A percentile compares a stretch with the other conserved stretches of the same genome.
Evolutionary conservation across 2,329 filamentous ascomycete species (phyloP).

Genomic region (Aaosphaeria arxii): DNA sequence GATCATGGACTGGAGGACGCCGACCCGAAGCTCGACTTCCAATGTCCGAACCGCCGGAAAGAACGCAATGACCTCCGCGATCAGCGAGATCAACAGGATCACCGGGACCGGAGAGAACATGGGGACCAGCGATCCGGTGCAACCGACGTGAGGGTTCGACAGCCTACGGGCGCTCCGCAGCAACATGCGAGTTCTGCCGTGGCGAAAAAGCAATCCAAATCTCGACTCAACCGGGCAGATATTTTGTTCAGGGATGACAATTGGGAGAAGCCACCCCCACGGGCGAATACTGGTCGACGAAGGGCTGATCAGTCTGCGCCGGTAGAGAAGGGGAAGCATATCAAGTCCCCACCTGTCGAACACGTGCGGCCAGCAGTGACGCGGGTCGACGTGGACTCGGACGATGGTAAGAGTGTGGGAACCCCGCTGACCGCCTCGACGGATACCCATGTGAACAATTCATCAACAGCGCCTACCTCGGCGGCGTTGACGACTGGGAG

Average conservation of each 20-base stretch:
- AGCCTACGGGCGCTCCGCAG: slow-evolving; percentile 26
- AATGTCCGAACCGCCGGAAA: slow-evolving; percentile 18
- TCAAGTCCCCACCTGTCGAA: slow-evolving; percentile 16
- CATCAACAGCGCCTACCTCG: slow-evolving; percentile 43
- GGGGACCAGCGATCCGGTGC: slow-evolving; percentile 11
- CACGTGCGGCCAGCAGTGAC: slow-evolving; percentile 13
- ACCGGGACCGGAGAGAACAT: neutral
- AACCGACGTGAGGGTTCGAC: slow-evolving; percentile 20
- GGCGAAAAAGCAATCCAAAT: slow-evolving; percentile 14
- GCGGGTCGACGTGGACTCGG: slow-evolving; percentile 26
- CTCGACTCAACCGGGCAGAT: too few relatives aligned
- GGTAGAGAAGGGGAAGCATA: slow-evolving; percentile 21
- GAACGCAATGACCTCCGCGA: slow-evolving; percentile 4
- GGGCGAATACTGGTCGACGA: slow-evolving; percentile 32
- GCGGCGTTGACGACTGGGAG: slow-evolving; percentile 38
- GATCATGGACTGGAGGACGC: slow-evolving; percentile 35
- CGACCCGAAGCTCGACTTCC: slow-evolving; percentile 36
- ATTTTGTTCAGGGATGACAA: slow-evolving; percentile 17
- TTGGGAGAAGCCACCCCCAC: slow-evolving; percentile 19
- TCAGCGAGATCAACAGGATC: neutral
- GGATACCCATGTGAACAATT: slow-evolving; percentile 34
- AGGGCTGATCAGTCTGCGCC: slow-evolving; percentile 19
- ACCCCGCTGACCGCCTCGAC: slow-evolving; percentile 43
- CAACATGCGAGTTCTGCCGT: slow-evolving; percentile 19
- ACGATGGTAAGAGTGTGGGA: slow-evolving; percentile 31